Percentiles rank a stretch among this genome's conserved stretches.
These are phyloP conservation scores for Berkeleyomyces basicola DNA, from an alignment of 2,329 filamentous ascomycete genomes.

Conservation along the genomic window DNA sequence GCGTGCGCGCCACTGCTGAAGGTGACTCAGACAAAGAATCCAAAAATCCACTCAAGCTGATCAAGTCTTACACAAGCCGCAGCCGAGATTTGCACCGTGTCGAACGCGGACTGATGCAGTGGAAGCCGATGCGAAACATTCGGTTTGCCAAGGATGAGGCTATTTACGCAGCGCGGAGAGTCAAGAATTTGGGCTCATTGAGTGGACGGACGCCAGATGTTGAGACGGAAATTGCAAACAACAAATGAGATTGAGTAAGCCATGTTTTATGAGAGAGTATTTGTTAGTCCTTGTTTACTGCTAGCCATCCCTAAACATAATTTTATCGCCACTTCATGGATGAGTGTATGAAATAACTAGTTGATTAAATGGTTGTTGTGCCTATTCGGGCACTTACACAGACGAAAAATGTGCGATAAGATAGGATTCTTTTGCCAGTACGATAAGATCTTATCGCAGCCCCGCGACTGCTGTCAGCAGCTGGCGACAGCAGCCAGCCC, in stretches of 20 bases:
- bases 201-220: conserved; percentile 74
- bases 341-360: no score
- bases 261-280: neutral
- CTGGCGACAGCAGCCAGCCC: neutral
- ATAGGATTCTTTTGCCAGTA: neutral
- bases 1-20: conserved; percentile 16
- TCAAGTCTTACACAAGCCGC: conserved; percentile 47
- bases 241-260: neutral
- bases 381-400: neutral
- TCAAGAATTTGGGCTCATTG: conserved; percentile 62
- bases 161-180: conserved; percentile 56
- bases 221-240: conserved; percentile 45
- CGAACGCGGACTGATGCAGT: conserved; percentile 87
- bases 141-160: conserved; percentile 81
- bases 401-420: conserved; percentile 10
- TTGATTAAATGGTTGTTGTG: neutral
- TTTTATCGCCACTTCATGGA: no score
- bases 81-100: conserved; percentile 67
- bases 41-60: conserved; percentile 38
- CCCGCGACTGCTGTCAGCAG: neutral
- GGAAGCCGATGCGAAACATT: conserved; percentile 73
- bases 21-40: conserved; percentile 22
- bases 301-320: neutral
- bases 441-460: conserved; percentile 9
- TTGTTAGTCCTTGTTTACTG: neutral